Evolutionary conservation across 2,329 filamentous ascomycete genomes (phyloP), one percentile per base, ranked within the genome.

Genomic region (Aspergillus quadrilineatus): DNA sequence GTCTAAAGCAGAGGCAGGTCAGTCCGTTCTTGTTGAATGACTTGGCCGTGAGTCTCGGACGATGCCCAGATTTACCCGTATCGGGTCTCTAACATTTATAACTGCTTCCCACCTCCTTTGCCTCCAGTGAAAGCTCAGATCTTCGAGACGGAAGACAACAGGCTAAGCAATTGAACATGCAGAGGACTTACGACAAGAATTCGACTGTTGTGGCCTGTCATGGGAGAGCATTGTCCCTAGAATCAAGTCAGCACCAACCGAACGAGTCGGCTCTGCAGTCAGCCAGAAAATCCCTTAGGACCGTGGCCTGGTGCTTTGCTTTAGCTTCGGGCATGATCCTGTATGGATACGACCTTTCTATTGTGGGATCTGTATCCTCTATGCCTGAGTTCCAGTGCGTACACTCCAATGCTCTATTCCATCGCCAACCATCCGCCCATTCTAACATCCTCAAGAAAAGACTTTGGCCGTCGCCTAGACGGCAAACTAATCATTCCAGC

Each of bases 401-500:
- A 4, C 8, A 4, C 10, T 50, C 2, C 12, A 32, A 28, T 6
- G 2, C 15, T 17, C 9, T 6, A 15, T 15, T 6, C 4, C 6
- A 44, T 34, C 32, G 14, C 15, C 22, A 22, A 26, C 43, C 14
- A 9, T 45, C 28, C 1, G 15, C 4, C 22, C 22, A 28, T 9
- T 36, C 58, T 60, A 50, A 56, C 34, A 22, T n/a, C 12, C 12
- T 14, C 4, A 36, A 51, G 70, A 42, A 59, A 49, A 22, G 57
- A 75, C 47, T 78, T 73, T 52, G 75, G 62, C 12, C 60, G 74
- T 43, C 60, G 65, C 17, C 58, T 62, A 2, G 65, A 69, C 39
- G 55, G 70, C 10, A 63, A 61, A n/a, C 53, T 69, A 41, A 77
- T 74, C 39, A 70, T 77, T 17, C 77, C 78, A 0, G 75, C 75